These are phyloP conservation scores for Mycena metata DNA, from an alignment of 768 basidiomycete species.

Conservation along the genomic window DNA sequence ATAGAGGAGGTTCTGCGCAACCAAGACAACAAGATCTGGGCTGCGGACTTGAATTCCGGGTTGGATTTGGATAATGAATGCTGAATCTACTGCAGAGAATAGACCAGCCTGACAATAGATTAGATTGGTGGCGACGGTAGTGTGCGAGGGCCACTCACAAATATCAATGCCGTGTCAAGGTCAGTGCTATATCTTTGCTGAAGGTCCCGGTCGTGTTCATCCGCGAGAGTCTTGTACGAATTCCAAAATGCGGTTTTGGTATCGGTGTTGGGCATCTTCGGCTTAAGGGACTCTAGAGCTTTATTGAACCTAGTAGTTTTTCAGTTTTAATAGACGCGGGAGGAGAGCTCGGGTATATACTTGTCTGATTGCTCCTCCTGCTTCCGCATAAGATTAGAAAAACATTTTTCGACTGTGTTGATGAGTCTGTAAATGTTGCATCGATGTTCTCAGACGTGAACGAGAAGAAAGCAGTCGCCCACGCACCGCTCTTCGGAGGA, in stretches of 20 bases:
- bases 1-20: neutral
- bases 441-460: no score
- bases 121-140: neutral
- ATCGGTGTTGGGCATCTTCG: neutral
- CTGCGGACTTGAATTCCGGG: neutral
- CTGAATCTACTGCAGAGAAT: slow-evolving; percentile 14
- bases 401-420: neutral
- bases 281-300: neutral
- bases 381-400: neutral
- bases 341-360: neutral
- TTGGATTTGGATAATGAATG: neutral
- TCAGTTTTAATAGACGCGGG: no score
- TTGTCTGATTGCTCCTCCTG: slow-evolving; percentile 8
- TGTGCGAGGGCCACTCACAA: neutral
- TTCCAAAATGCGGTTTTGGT: slow-evolving; percentile 15
- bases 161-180: slow-evolving; percentile 14
- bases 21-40: neutral
- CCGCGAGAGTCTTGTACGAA: neutral
- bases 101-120: neutral
- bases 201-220: slow-evolving; percentile 16
- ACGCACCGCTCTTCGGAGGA: no score
- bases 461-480: no score
- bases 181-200: slow-evolving; percentile 11
- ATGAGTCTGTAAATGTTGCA: no score
- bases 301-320: neutral